Conservation (phyloP, 352 stramenopile species). For the Phytophthora pinifolia region DNA sequence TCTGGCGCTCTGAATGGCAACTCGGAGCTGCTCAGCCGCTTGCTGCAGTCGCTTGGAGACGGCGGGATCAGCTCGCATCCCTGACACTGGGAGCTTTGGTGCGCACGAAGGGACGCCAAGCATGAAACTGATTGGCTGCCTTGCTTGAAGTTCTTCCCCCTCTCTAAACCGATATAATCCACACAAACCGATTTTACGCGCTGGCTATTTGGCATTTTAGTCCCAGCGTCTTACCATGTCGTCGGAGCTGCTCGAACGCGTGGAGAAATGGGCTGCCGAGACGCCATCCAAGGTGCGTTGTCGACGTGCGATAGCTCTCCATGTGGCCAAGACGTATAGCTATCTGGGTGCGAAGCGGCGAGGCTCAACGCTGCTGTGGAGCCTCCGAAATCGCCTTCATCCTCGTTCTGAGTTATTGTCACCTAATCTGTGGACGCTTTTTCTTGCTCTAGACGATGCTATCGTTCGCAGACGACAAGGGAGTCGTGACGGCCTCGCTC, state of each 20-base stretch:
- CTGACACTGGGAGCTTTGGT: background rate
- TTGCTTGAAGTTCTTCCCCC: slow-evolving; percentile 13
- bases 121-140: slow-evolving; percentile 23
- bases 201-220: slow-evolving; percentile 24
- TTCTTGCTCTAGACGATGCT: slow-evolving; percentile 56
- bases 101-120: slow-evolving; percentile 15
- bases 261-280: slow-evolving; percentile 79
- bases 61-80: slow-evolving; percentile 24
- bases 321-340: background rate
- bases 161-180: slow-evolving; percentile 14
- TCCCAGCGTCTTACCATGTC: slow-evolving; percentile 37
- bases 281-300: slow-evolving; percentile 52
- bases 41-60: slow-evolving; percentile 43
- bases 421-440: slow-evolving; percentile 7
- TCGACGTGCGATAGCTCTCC: background rate
- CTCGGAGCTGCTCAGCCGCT: slow-evolving; percentile 53
- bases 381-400: slow-evolving; percentile 5
- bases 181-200: no score
- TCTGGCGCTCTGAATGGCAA: slow-evolving; percentile 43
- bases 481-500: slow-evolving; percentile 46
- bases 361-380: background rate
- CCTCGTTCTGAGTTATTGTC: background rate
- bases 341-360: slow-evolving; percentile 3
- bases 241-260: slow-evolving; percentile 68
- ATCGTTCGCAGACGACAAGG: slow-evolving; percentile 79